Percentiles rank a stretch among this genome's conserved stretches.
phyloP scores from a whole-genome alignment of 2,329 filamentous ascomycete genomes.

The Alternaria triticimaculans region DNA sequence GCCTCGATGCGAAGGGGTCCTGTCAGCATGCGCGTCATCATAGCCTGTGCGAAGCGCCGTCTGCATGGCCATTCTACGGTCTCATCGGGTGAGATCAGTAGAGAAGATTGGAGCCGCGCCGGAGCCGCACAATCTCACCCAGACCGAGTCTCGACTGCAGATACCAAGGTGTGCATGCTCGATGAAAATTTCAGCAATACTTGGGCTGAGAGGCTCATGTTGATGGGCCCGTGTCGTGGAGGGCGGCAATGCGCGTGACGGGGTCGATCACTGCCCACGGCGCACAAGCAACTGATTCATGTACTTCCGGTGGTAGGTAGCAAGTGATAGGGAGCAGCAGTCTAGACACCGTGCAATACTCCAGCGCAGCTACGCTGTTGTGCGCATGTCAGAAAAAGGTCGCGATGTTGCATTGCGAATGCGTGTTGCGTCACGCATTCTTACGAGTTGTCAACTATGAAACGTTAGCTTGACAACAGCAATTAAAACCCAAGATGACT shows the following conservation, averaged over 20 bases:
- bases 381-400: background rate
- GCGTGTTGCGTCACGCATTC: background rate
- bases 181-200: background rate
- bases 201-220: background rate
- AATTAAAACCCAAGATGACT: background rate
- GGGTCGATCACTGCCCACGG: background rate
- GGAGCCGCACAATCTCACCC: background rate
- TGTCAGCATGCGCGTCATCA: conserved; percentile 4
- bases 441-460: background rate
- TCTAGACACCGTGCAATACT: background rate
- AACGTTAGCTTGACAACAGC: background rate
- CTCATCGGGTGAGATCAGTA: background rate
- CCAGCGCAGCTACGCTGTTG: background rate
- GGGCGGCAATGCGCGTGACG: conserved; percentile 2
- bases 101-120: background rate
- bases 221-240: background rate
- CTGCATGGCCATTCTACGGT: conserved; percentile 12
- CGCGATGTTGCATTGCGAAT: background rate
- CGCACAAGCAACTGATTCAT: background rate
- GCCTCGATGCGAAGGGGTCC: conserved; percentile 3
- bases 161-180: conserved; percentile 1
- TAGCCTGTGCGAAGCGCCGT: background rate
- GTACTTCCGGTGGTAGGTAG: background rate
- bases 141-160: background rate
- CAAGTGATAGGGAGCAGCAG: conserved; percentile 1